Percentiles rank a stretch among this genome's conserved stretches.
These are phyloP conservation scores for Crithidia fasciculata DNA, from an alignment of 208 protist species.

Conservation along the genomic window DNA sequence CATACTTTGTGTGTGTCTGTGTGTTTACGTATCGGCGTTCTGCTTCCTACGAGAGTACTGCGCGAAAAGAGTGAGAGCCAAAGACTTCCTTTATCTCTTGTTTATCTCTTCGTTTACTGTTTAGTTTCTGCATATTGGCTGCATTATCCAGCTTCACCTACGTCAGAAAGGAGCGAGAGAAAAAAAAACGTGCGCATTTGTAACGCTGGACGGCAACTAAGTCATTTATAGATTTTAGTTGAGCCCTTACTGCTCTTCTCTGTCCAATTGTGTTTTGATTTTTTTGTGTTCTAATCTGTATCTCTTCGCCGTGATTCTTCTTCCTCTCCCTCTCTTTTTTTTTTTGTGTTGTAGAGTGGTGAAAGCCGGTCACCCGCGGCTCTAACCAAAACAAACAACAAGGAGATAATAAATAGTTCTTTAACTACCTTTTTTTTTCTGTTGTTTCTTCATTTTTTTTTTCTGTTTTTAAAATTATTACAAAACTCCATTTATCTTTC, in stretches of 20 bases:
- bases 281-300: not conserved
- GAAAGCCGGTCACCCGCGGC: no score
- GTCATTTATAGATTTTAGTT: no score
- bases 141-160: not conserved
- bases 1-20: no score
- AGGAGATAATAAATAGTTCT: not conserved
- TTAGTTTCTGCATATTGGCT: not conserved
- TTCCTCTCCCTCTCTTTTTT: not conserved
- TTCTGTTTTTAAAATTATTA: not conserved
- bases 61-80: no score
- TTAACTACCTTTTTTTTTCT: not conserved
- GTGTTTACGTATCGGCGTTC: no score
- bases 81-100: no score
- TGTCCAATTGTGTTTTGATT: not conserved
- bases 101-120: not conserved
- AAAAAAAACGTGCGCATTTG: no score
- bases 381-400: not conserved
- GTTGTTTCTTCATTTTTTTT: constrained; percentile 10
- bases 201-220: no score
- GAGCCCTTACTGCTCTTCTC: not conserved
- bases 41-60: no score
- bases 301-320: not conserved
- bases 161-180: no score
- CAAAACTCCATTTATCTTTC: not conserved
- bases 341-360: not conserved